Evolutionary conservation across 768 basidiomycete genomes (phyloP).

Genomic region (Mycena amicta): DNA sequence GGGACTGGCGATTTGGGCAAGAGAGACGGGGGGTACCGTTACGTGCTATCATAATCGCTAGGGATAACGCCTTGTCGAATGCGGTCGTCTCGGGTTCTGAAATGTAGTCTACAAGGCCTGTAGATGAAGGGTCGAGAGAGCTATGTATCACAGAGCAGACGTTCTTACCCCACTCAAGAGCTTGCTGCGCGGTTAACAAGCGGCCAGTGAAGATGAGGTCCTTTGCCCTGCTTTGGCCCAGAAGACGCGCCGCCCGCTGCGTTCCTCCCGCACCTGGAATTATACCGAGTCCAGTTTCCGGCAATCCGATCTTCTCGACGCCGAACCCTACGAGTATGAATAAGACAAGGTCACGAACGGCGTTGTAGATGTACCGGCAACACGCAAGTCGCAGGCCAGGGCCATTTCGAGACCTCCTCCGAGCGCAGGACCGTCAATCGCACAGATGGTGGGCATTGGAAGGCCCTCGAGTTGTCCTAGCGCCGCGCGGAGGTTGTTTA

Average conservation of each 20-base stretch:
- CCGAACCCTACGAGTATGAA: slow-evolving; percentile 19
- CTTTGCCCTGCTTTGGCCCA: slow-evolving; percentile 82
- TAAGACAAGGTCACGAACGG: background rate
- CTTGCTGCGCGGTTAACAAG: slow-evolving; percentile 65
- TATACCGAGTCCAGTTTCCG: slow-evolving; percentile 77
- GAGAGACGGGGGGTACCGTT: slow-evolving; percentile 55
- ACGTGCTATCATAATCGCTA: slow-evolving; percentile 68
- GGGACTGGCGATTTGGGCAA: background rate
- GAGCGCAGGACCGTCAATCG: slow-evolving; percentile 90
- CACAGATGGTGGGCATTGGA: slow-evolving; percentile 88
- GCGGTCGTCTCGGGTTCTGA: slow-evolving; percentile 61
- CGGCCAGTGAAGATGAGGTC: slow-evolving; percentile 85
- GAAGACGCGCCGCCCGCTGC: slow-evolving; percentile 74
- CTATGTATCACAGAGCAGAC: background rate
- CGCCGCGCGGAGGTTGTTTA: slow-evolving; percentile 70
- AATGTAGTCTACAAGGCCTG: slow-evolving; percentile 84
- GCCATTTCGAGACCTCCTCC: slow-evolving; percentile 91
- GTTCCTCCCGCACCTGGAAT: slow-evolving; percentile 93
- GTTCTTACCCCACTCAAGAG: slow-evolving; percentile 66
- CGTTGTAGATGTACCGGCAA: slow-evolving; percentile 62
- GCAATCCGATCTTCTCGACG: slow-evolving; percentile 86
- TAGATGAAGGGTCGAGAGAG: slow-evolving; percentile 18
- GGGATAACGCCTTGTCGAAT: slow-evolving; percentile 66
- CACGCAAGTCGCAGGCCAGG: slow-evolving; percentile 87
- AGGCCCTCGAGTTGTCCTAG: slow-evolving; percentile 77